Evolutionary conservation across 2,329 filamentous ascomycete genomes (phyloP).

Genomic region (Coleophoma eucalyptorum): DNA sequence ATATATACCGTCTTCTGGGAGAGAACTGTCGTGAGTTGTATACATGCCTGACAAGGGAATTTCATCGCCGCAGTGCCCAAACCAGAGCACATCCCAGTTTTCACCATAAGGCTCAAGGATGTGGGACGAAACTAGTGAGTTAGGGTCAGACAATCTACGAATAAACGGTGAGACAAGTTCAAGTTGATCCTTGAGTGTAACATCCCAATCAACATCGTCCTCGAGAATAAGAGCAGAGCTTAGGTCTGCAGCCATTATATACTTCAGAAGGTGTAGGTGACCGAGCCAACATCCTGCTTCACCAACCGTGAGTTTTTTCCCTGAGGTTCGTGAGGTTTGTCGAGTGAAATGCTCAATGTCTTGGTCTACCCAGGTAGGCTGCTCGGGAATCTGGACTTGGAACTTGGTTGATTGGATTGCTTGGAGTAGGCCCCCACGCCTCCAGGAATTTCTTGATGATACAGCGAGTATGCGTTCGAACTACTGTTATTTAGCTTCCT

Average conservation of each 20-base stretch:
- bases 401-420: no score
- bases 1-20: slow-evolving; percentile 17
- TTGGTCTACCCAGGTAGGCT: no score
- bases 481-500: no score
- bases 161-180: slow-evolving; percentile 26
- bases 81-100: slow-evolving; percentile 33
- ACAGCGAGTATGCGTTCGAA: no score
- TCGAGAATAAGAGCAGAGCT: slow-evolving; percentile 28
- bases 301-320: no score
- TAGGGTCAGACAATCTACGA: slow-evolving; percentile 18
- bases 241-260: slow-evolving; percentile 19
- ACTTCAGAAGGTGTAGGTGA: slow-evolving; percentile 26
- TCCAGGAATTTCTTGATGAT: no score
- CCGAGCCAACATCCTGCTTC: no score
- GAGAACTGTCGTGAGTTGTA: slow-evolving; percentile 21
- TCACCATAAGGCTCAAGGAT: slow-evolving; percentile 30
- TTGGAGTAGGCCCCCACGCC: no score
- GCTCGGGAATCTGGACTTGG: no score
- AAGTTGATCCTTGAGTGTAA: slow-evolving; percentile 28
- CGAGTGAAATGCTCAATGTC: no score
- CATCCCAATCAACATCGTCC: slow-evolving; percentile 34
- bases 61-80: slow-evolving; percentile 31
- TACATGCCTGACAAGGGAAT: no score
- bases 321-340: no score
- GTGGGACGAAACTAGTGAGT: slow-evolving; percentile 4